Evolutionary conservation across 108 stramenopile species (phyloP), one percentile per base, ranked within the genome.

Genomic region (Epipyxis sp.): DNA sequence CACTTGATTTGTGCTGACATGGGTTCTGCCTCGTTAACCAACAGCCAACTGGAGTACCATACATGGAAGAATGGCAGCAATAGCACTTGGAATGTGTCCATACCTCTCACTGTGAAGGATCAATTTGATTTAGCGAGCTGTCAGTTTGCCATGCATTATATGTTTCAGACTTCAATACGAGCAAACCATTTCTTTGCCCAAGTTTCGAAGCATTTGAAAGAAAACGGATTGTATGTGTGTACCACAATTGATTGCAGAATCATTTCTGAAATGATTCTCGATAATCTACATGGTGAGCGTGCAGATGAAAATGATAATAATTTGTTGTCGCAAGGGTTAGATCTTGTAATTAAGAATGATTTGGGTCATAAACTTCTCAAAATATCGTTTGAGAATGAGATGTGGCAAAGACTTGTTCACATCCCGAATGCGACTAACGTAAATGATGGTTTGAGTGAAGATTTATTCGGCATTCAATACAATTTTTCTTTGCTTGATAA

Each of bases 61-160:
- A 13, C 37, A 20, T 67, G 46, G 46, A 50, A 6, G 54, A 20
- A 25, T 16, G 20, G 25, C 54, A 20, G 20, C 20, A 16, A 25
- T 16, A 16, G 20, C 20, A 57, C 20, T 25, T 91, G 92, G 0
- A 86, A 91, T 43, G 76, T 81, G 6, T 83, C 81, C 42, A 27
- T 1, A 20, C 79, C 69, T 1, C 2, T 27, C 6, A 20, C 78
- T 16, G 0, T 27, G 59, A 59, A 79, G 1, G 87, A 93, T 35
- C 83, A 83, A 37, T 99, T 97, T 79, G 94, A 97, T 84, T 90
- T 96, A 1, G 93, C 95, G 0, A 91, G 90, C 39, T 95, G 95
- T 78, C 98, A 99, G 83, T 97, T 99, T 85, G 96, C 98, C 2
- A 90, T 99, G 74, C 98, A 99, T 79, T 99, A 99, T 88, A 96